Evolutionary conservation across 257 asterid species (phyloP).

Genomic region (Leptodermis oblonga): DNA sequence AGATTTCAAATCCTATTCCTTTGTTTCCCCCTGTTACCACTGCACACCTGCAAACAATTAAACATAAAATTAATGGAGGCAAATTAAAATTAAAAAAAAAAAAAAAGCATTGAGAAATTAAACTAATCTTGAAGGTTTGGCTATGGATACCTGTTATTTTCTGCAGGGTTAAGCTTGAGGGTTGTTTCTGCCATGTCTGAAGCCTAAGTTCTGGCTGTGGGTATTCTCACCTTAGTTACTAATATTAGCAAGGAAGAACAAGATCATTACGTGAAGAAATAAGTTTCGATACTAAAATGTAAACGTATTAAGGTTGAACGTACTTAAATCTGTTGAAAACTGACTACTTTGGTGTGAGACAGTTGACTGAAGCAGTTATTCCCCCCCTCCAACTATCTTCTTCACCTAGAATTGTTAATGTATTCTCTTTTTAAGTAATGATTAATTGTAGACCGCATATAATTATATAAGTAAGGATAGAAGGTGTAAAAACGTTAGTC

Average conservation of each 20-base stretch:
- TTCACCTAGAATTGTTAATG: constrained; percentile 27
- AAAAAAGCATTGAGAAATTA: not conserved
- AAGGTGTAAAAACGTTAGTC: too few relatives aligned
- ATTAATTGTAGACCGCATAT: too few relatives aligned
- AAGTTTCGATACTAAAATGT: too few relatives aligned
- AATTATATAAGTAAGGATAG: too few relatives aligned
- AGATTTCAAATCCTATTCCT: constrained; percentile 37
- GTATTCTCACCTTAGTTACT: not conserved
- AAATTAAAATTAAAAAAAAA: not conserved
- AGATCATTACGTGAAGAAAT: too few relatives aligned
- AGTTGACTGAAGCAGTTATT: constrained; percentile 21
- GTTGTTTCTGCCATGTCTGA: constrained; percentile 3
- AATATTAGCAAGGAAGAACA: too few relatives aligned
- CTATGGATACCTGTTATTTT: not conserved
- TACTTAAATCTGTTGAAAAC: too few relatives aligned
- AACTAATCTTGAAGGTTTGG: not conserved
- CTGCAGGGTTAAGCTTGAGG: not conserved
- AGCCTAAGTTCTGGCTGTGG: not conserved
- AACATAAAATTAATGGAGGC: not conserved
- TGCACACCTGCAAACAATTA: constrained; percentile 20
- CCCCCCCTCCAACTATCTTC: constrained; percentile 21
- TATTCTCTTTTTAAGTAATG: constrained; percentile 25
- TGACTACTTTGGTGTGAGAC: constrained; percentile 24
- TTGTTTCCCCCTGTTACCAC: constrained; percentile 39
- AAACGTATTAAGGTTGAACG: too few relatives aligned